Evolutionary conservation across 257 asterid species (phyloP), one percentile per base, ranked within the genome.

Genomic region (Plantago elongata): DNA sequence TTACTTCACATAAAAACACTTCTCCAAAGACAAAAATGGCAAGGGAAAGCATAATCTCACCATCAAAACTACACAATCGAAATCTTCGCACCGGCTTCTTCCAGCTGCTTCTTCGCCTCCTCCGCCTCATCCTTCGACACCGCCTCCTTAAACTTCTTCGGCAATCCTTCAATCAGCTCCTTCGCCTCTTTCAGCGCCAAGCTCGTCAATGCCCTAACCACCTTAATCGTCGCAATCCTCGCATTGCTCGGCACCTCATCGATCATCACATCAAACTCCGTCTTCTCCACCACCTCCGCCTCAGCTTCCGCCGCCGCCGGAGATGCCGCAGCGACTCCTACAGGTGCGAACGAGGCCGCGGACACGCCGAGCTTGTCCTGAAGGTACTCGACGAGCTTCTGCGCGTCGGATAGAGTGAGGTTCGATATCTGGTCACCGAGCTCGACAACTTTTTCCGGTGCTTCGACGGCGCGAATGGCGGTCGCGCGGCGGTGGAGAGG

Each of bases 351-450:
- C 3, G 96, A 80, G 9, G 98, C 95, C 2, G 96, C 98, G 57
- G 96, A 67, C 61, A 91, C 96, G 14, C 96, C 98, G 67, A 91
- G 83, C 84, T 88, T 91, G 73, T 88, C 98, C 74, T 88, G 95
- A 64, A 91, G 94, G 66, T 88, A 91, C 79, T 91, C 96, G 29
- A 91, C 98, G 65, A 91, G 98, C 57, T 86, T 91, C 77, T 91
- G 98, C 0, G 98, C 98, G 50, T 86, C 96, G 45, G 95, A 79
- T n/a, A 90, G 85, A 45, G 98, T 78, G 3, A 90, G 77, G 70
- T 61, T 73, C 13, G 98, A 88, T 54, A 90, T 85, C 75, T 90
- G 89, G 78, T 90, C 88, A 1, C 94, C 98, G 56, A 90, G 84
- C 12, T 72, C 77, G 47, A 88, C 80, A 54, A 91, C 93, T n/a